A percentile compares a stretch with the other conserved stretches of the same genome.
These are phyloP conservation scores for Saturnispora gosingensis DNA, from an alignment of 805 yeast species.

Conservation along the genomic window DNA sequence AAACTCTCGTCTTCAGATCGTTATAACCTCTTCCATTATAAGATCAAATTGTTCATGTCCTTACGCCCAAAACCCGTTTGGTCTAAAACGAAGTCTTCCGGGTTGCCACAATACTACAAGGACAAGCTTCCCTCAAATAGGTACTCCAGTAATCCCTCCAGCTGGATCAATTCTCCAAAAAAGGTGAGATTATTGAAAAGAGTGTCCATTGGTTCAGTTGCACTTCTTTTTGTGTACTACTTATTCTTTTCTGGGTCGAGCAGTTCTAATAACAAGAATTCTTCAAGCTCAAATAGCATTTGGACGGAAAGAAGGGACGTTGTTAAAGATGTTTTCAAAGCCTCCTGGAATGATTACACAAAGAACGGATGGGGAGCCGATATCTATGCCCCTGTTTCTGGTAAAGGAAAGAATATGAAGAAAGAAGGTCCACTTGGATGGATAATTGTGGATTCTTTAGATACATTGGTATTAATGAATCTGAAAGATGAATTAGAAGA, in stretches of 20 bases:
- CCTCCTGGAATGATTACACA: slow-evolving; percentile 71
- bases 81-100: slow-evolving; percentile 7
- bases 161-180: slow-evolving; percentile 11
- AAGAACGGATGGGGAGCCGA: slow-evolving; percentile 80
- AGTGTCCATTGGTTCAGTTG: slow-evolving; percentile 32
- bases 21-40: neutral
- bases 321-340: slow-evolving; percentile 60
- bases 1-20: neutral
- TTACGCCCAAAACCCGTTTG: slow-evolving; percentile 12
- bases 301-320: slow-evolving; percentile 46
- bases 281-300: neutral
- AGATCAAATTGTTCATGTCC: slow-evolving; percentile 3
- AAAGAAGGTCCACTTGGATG: slow-evolving; percentile 71
- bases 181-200: slow-evolving; percentile 33
- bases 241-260: neutral
- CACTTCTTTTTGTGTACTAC: slow-evolving; percentile 33
- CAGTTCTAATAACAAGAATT: neutral
- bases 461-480: slow-evolving; percentile 73
- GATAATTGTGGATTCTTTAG: slow-evolving; percentile 85
- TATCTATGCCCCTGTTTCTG: slow-evolving; percentile 59
- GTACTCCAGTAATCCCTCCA: slow-evolving; percentile 3
- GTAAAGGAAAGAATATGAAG: slow-evolving; percentile 65
- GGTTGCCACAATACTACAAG: slow-evolving; percentile 41
- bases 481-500: slow-evolving; percentile 49
- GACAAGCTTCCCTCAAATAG: slow-evolving; percentile 30